phyloP scores from a whole-genome alignment of 2,329 filamentous ascomycete species.

The Knoxdaviesia proteae region DNA sequence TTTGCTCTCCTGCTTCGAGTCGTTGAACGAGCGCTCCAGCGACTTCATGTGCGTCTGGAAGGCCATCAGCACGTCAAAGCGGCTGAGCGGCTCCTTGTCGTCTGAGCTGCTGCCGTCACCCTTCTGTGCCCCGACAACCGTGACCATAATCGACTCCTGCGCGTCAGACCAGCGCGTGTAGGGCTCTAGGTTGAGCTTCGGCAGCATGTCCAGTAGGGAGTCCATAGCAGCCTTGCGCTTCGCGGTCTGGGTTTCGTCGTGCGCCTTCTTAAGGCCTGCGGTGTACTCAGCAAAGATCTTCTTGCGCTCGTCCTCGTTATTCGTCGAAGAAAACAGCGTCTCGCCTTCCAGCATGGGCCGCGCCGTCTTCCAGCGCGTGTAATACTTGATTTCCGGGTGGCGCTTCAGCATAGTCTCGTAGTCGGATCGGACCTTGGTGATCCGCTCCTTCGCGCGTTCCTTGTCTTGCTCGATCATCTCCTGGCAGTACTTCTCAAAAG shows the following conservation, averaged over 20 bases:
- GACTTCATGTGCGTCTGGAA: constrained; percentile 93
- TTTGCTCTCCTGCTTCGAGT: constrained; percentile 74
- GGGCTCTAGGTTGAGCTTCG: constrained; percentile 65
- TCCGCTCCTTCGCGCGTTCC: constrained; percentile 79
- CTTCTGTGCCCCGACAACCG: neutral
- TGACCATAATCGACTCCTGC: constrained; percentile 43
- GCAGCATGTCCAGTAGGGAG: constrained; percentile 58
- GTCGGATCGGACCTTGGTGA: constrained; percentile 78
- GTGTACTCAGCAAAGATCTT: constrained; percentile 91
- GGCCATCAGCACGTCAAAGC: constrained; percentile 74
- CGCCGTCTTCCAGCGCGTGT: constrained; percentile 92
- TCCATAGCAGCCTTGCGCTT: constrained; percentile 66
- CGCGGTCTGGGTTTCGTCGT: constrained; percentile 54
- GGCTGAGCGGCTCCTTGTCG: constrained; percentile 61
- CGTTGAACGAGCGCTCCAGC: constrained; percentile 79
- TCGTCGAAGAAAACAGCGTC: constrained; percentile 82
- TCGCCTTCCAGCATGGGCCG: constrained; percentile 86
- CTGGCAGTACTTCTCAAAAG: constrained; percentile 87
- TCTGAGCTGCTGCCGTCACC: constrained; percentile 35
- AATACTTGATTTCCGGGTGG: constrained; percentile 92
- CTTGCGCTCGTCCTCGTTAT: constrained; percentile 68
- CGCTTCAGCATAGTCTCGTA: constrained; percentile 92
- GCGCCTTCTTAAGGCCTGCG: constrained; percentile 57
- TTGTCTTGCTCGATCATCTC: constrained; percentile 85
- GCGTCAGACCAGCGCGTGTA: constrained; percentile 92